Evolutionary conservation across 2,329 filamentous ascomycete genomes (phyloP).

Genomic region (Golovinomyces cichoracearum): DNA sequence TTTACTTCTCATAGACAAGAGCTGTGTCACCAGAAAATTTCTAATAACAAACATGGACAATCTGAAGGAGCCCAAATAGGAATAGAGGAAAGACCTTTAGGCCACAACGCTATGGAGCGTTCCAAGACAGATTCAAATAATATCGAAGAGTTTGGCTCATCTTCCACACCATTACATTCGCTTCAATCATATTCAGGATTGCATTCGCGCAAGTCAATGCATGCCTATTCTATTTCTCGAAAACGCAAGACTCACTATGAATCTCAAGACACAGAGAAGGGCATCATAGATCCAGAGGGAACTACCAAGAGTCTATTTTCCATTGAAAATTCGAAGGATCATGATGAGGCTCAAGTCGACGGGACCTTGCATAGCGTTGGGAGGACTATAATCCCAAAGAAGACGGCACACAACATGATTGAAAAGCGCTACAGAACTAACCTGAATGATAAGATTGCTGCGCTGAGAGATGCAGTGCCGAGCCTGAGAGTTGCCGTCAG

Average conservation of each 20-base stretch:
- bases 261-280: neutral
- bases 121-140: neutral
- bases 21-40: neutral
- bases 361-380: neutral
- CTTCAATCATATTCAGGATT: neutral
- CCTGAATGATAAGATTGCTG: constrained; percentile 88
- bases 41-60: neutral
- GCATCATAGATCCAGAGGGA: neutral
- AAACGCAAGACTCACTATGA: neutral
- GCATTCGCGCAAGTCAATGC: neutral
- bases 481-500: constrained; percentile 66
- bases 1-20: neutral
- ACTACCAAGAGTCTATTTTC: neutral
- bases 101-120: neutral
- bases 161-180: too few relatives aligned
- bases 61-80: neutral
- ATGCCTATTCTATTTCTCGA: neutral
- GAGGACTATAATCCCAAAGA: constrained; percentile 16
- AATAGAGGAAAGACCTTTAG: neutral
- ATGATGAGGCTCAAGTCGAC: neutral
- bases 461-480: constrained; percentile 72
- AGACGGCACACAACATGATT: constrained; percentile 94
- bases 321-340: neutral
- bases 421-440: constrained; percentile 94
- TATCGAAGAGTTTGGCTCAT: neutral